Conservation (phyloP, 2,329 filamentous ascomycete genomes). For the Tolypocladium tropicale region DNA sequence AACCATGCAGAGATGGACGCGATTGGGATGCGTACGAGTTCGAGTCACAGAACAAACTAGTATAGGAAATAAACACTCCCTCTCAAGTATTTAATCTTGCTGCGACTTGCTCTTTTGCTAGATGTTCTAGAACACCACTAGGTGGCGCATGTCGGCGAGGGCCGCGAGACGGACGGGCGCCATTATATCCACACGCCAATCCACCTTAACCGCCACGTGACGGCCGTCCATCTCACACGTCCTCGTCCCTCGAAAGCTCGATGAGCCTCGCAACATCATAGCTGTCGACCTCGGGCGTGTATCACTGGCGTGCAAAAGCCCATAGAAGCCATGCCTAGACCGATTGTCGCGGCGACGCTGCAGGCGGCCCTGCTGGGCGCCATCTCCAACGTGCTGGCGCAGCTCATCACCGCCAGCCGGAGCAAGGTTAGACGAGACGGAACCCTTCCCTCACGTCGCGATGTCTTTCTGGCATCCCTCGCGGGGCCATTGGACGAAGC, state of each 20-base stretch:
- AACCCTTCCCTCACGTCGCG: neutral
- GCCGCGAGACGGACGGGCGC: neutral
- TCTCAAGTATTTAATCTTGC: no score
- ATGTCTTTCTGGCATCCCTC: neutral
- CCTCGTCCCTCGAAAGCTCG: neutral
- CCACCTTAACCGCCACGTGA: neutral
- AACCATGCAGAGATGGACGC: neutral
- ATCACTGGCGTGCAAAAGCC: neutral
- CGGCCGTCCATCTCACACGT: neutral
- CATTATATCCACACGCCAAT: no score
- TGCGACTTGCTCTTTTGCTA: no score
- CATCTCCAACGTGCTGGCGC: conserved; percentile 64
- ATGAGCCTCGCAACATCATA: neutral
- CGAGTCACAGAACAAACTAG: no score
- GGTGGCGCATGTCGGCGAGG: neutral
- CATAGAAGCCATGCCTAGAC: conserved; percentile 15
- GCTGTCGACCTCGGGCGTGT: neutral
- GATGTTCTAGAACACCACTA: neutral
- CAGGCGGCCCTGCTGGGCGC: conserved; percentile 57
- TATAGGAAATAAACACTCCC: neutral
- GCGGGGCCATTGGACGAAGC: neutral
- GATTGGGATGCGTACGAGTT: neutral
- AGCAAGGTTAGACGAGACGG: conserved; percentile 39
- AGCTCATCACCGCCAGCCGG: conserved; percentile 55
- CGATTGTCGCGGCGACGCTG: conserved; percentile 49